phyloP scores from a whole-genome alignment of 352 stramenopile species.

The Lagenidium sp. region DNA sequence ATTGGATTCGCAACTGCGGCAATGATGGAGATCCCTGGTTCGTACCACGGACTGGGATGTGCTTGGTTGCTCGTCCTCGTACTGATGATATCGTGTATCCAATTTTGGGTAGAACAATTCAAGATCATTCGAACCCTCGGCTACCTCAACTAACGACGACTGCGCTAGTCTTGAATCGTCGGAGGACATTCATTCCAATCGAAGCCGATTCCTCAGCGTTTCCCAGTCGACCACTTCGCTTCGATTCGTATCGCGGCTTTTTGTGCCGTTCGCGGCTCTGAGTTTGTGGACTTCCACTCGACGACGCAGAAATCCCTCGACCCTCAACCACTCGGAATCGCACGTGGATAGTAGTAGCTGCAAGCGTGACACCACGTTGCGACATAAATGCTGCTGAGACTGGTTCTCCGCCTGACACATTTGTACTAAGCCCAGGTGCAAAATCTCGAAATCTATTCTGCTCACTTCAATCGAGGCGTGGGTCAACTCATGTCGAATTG shows the following conservation, averaged over 20 bases:
- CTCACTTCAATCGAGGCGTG: no score
- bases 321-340: constrained; percentile 7
- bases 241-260: neutral
- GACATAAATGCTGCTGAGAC: no score
- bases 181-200: neutral
- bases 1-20: constrained; percentile 53
- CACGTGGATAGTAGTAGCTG: constrained; percentile 1
- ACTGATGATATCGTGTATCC: neutral
- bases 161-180: no score
- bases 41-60: neutral
- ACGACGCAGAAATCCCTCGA: constrained; percentile 3
- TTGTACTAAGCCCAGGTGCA: no score
- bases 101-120: constrained; percentile 24
- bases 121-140: constrained; percentile 35
- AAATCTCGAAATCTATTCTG: no score
- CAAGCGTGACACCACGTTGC: no score
- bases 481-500: no score
- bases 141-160: constrained; percentile 23
- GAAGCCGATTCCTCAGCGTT: constrained; percentile 6
- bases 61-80: neutral
- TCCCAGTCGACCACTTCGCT: constrained; percentile 13
- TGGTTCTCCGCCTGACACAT: no score
- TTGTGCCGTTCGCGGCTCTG: neutral
- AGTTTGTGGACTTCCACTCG: constrained; percentile 1
- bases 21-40: constrained; percentile 58